Evolutionary conservation across 352 stramenopile species (phyloP).

Genomic region (Globisporangium mamillatum): DNA sequence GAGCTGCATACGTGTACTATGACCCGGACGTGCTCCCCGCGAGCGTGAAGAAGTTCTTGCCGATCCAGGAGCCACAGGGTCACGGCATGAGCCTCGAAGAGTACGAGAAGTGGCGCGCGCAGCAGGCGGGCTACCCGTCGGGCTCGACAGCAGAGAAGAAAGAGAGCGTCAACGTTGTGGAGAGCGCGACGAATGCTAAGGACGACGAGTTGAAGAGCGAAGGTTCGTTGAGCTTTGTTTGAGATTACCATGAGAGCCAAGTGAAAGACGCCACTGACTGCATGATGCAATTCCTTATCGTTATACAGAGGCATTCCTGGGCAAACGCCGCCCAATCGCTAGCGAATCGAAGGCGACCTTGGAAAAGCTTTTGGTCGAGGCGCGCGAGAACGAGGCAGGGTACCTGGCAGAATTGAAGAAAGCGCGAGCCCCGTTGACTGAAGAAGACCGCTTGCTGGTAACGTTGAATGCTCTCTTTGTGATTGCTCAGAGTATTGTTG

Average conservation of each 20-base stretch:
- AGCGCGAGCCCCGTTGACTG: slow-evolving; percentile 33
- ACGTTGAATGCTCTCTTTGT: not conserved
- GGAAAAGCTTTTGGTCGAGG: slow-evolving; percentile 70
- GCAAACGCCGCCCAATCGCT: slow-evolving; percentile 9
- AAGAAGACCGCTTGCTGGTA: slow-evolving; percentile 82
- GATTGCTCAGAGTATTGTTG: not conserved
- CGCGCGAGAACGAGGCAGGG: slow-evolving; percentile 74
- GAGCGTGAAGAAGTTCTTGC: slow-evolving; percentile 72
- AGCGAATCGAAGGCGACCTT: slow-evolving; percentile 70
- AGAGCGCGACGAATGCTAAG: slow-evolving; percentile 13
- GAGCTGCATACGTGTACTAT: slow-evolving; percentile 81
- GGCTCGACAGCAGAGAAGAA: slow-evolving; percentile 32
- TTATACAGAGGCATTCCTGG: slow-evolving; percentile 21
- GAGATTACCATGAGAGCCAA: not conserved
- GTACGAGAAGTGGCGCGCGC: slow-evolving; percentile 82
- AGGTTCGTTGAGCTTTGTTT: slow-evolving; percentile 13
- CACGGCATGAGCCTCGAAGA: slow-evolving; percentile 86
- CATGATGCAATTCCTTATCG: slow-evolving; percentile 25
- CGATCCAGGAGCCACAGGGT: slow-evolving; percentile 78
- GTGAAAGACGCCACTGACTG: slow-evolving; percentile 6
- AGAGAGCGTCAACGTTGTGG: slow-evolving; percentile 13
- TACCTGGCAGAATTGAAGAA: slow-evolving; percentile 81
- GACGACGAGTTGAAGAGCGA: slow-evolving; percentile 22
- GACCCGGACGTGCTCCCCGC: slow-evolving; percentile 78
- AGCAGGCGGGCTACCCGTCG: slow-evolving; percentile 50